phyloP scores from a whole-genome alignment of 352 stramenopile genomes.

The Phytophthora pistaciae region DNA sequence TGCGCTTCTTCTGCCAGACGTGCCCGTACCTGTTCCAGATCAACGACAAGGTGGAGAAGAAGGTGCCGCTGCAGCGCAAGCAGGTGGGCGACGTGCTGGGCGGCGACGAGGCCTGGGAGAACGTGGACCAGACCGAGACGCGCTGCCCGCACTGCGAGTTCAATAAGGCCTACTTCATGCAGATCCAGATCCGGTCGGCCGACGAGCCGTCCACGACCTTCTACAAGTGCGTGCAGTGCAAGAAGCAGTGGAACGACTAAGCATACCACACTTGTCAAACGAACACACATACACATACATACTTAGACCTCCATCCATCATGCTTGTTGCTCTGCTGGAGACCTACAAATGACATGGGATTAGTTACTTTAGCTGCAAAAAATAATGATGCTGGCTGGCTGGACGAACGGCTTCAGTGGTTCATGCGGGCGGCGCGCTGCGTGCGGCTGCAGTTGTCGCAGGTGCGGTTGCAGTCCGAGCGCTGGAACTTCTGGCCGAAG shows the following conservation, averaged over 20 bases:
- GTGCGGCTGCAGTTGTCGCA: conserved; percentile 78
- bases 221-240: conserved; percentile 99
- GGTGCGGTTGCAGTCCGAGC: conserved; percentile 62
- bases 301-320: not conserved
- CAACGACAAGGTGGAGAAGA: conserved; percentile 90
- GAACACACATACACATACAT: not conserved
- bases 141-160: conserved; percentile 96
- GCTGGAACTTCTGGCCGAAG: conserved; percentile 81
- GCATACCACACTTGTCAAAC: not conserved
- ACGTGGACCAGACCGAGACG: conserved; percentile 97
- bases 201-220: conserved; percentile 99
- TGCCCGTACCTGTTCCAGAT: conserved; percentile 92
- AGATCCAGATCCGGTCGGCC: conserved; percentile 99
- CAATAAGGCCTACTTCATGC: conserved; percentile 99
- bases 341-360: conserved; percentile 16
- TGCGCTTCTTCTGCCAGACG: conserved; percentile 93
- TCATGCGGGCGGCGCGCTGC: conserved; percentile 39
- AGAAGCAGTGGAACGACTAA: conserved; percentile 97
- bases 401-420: not conserved
- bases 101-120: conserved; percentile 97
- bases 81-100: conserved; percentile 99
- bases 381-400: not conserved
- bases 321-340: not conserved
- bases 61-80: conserved; percentile 94
- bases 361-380: conserved; percentile 10